These are phyloP conservation scores for Verticillium nubilum DNA, from an alignment of 2,329 filamentous ascomycete species.

Conservation along the genomic window DNA sequence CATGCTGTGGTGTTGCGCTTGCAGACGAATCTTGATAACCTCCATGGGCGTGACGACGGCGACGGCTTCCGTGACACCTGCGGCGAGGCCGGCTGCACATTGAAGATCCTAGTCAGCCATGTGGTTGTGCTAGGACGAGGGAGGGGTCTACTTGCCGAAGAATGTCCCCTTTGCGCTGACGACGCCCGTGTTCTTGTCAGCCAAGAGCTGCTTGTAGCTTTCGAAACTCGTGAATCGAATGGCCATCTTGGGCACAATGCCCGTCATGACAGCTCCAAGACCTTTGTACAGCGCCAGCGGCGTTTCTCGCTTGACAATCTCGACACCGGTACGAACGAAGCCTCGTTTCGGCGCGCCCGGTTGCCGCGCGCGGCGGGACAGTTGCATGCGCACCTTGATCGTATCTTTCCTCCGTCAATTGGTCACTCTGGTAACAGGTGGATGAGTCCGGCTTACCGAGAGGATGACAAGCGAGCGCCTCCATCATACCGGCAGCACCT, in stretches of 20 bases:
- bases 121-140: background rate
- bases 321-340: slow-evolving; percentile 77
- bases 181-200: slow-evolving; percentile 59
- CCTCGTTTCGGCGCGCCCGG: slow-evolving; percentile 83
- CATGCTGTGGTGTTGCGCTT: slow-evolving; percentile 97
- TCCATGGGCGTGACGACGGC: slow-evolving; percentile 98
- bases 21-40: slow-evolving; percentile 96
- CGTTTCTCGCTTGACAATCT: slow-evolving; percentile 87
- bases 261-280: slow-evolving; percentile 90
- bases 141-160: slow-evolving; percentile 20
- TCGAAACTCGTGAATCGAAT: slow-evolving; percentile 98
- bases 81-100: slow-evolving; percentile 67
- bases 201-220: slow-evolving; percentile 81
- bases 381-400: slow-evolving; percentile 99
- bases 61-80: slow-evolving; percentile 94
- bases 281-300: slow-evolving; percentile 95
- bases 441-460: slow-evolving; percentile 55
- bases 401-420: slow-evolving; percentile 54
- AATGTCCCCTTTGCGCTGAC: slow-evolving; percentile 68
- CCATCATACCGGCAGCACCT: slow-evolving; percentile 98
- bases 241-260: slow-evolving; percentile 98
- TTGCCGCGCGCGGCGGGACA: slow-evolving; percentile 76
- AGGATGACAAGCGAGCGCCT: slow-evolving; percentile 92
- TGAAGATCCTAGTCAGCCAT: background rate
- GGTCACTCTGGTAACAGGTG: slow-evolving; percentile 3